phyloP scores from a whole-genome alignment of 2,329 filamentous ascomycete genomes.

The Pseudohalonectria lignicola region DNA sequence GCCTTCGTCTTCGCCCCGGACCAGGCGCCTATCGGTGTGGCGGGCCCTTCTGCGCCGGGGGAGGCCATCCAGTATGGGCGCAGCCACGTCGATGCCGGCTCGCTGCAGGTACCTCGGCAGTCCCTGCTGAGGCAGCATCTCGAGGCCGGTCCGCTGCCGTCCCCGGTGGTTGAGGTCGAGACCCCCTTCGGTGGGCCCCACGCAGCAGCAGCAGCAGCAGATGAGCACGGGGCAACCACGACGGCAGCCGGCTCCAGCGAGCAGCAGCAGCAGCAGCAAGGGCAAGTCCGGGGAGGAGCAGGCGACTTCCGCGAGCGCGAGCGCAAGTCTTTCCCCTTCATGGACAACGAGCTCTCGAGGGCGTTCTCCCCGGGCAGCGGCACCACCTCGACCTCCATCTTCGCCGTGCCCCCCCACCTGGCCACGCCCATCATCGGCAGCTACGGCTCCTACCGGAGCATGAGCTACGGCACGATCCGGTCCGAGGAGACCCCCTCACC shows the following conservation, averaged over 20 bases:
- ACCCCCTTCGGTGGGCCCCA: conserved; percentile 1
- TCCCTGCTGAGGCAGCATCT: conserved; percentile 43
- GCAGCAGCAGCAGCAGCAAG: background rate
- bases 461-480: conserved; percentile 49
- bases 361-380: conserved; percentile 16
- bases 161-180: conserved; percentile 4
- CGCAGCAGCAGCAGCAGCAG: background rate
- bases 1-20: conserved; percentile 59
- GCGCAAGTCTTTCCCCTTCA: conserved; percentile 28
- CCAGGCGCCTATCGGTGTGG: conserved; percentile 32
- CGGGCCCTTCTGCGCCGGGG: conserved; percentile 8
- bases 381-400: conserved; percentile 32
- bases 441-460: conserved; percentile 39
- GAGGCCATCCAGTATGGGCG: conserved; percentile 26
- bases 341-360: conserved; percentile 27
- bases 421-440: conserved; percentile 62
- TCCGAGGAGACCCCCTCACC: conserved; percentile 15
- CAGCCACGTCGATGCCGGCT: conserved; percentile 24
- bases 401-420: conserved; percentile 48
- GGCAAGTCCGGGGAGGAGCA: no score
- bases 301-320: conserved; percentile 35
- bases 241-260: background rate
- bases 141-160: conserved; percentile 13
- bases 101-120: conserved; percentile 15
- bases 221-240: conserved; percentile 3